Base-by-base conservation (phyloP, 768 basidiomycete species). In the Lyophyllum shimeji region DNA sequence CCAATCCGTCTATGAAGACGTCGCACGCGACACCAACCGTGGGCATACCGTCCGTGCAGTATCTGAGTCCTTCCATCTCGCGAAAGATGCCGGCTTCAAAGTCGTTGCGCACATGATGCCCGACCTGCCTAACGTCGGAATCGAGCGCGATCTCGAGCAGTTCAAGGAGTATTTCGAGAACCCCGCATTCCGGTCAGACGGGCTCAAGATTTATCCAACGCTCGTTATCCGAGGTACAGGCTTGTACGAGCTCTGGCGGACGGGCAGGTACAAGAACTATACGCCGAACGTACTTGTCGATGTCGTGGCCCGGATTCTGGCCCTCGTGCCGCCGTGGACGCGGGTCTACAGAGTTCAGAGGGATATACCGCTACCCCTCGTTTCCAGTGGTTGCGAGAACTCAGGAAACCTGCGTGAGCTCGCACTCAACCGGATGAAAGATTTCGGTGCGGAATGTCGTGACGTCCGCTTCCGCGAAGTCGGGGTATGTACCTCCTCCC, bases 101-200 rank as follows among this genome's bases (percentile, higher is more conserved):
- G 95, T 99, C 52, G 97, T 99, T 25, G 95, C 95, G 18, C 97
- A 99, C 69, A 98, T 98, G 97, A 99, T 99, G 95, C 95, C 95
- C 13, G 96, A 99, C 70, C 82, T 98, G 8, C 96, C 96, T 8
- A 99, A 99, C 68, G 93, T 98, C 55, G 97, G 97, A 31, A 82
- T 96, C 56, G 97, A 98, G 75, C 85, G 97, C 54, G 97, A 99
- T 71, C 83, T 99, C 46, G 95, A 95, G 66, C 97, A 98, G 67
- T 99, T 99, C 82, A 95, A 97, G 69, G 97, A 98, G 69, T 99
- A 95, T 71, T 99, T 99, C 64, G 97, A 99, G 75, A 98, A 97
- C 67, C 97, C 97, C 11, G 91, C 91, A 0, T 99, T 98, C 76
- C 79, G 97, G 59, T 95, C 93, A 49, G 97, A 99, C 67, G 97